phyloP scores from a whole-genome alignment of 768 basidiomycete genomes.

The Agaricus subrufescens region DNA sequence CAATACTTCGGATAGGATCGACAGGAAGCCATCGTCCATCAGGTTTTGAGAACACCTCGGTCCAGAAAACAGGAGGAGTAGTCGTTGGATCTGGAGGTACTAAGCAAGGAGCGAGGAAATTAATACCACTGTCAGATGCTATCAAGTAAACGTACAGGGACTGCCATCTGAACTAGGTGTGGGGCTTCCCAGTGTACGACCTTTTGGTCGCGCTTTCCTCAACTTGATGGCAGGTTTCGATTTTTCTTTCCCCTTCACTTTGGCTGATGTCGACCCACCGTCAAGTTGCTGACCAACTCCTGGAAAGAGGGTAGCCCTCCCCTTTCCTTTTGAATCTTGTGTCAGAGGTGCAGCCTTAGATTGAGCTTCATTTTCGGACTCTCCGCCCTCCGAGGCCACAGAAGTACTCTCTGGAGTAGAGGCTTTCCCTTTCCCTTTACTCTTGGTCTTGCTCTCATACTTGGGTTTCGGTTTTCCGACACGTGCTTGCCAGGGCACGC shows the following conservation, averaged over 20 bases:
- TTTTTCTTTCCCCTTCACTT: constrained; percentile 57
- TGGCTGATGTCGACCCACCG: constrained; percentile 34
- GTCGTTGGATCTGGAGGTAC: constrained; percentile 47
- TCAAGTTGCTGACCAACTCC: constrained; percentile 39
- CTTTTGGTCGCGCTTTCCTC: constrained; percentile 50
- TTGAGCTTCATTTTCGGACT: constrained; percentile 21
- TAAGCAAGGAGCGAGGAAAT: constrained; percentile 12
- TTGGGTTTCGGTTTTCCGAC: constrained; percentile 52
- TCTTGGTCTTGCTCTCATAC: constrained; percentile 31
- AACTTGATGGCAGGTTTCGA: constrained; percentile 52
- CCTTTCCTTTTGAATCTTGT: constrained; percentile 28
- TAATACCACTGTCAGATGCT: neutral
- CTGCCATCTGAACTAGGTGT: constrained; percentile 17
- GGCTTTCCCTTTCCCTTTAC: constrained; percentile 30
- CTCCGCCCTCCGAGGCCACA: constrained; percentile 18
- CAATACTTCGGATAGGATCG: constrained; percentile 77
- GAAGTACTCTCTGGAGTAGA: neutral
- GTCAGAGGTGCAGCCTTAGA: constrained; percentile 24
- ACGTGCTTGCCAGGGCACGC: constrained; percentile 82
- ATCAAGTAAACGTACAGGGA: constrained; percentile 17
- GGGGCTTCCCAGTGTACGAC: constrained; percentile 34
- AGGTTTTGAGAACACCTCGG: constrained; percentile 91
- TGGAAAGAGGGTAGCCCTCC: constrained; percentile 23
- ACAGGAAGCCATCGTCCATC: constrained; percentile 91
- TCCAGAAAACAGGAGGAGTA: constrained; percentile 91